phyloP scores from a whole-genome alignment of 148 eudicot species.

The Chenopodium berlandieri region DNA sequence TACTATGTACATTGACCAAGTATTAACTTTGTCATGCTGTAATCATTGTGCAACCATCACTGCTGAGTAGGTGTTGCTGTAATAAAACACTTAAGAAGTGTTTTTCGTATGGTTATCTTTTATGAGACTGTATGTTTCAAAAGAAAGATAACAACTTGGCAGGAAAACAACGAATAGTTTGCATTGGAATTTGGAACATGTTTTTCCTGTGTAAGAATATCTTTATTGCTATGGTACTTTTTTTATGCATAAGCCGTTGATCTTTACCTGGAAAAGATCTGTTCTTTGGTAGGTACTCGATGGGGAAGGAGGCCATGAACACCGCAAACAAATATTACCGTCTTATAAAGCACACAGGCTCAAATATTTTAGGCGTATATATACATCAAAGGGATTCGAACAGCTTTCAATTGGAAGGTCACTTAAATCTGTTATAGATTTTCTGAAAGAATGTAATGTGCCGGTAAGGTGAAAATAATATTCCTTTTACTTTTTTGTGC shows the following conservation, averaged over 20 bases:
- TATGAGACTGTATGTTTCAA: not conserved
- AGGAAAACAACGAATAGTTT: not conserved
- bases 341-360: slow-evolving; percentile 86
- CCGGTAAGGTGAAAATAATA: slow-evolving; percentile 48
- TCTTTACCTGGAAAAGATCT: not conserved
- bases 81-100: not conserved
- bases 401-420: slow-evolving; percentile 46
- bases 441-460: slow-evolving; percentile 62
- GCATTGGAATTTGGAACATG: not conserved
- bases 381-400: slow-evolving; percentile 28
- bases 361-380: slow-evolving; percentile 35
- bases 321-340: slow-evolving; percentile 68
- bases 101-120: not conserved
- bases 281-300: slow-evolving; percentile 61
- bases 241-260: not conserved
- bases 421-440: slow-evolving; percentile 48
- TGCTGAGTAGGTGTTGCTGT: not conserved
- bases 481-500: not conserved
- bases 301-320: slow-evolving; percentile 81
- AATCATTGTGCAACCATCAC: not conserved
- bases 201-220: not conserved
- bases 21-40: not conserved
- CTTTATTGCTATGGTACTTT: not conserved
- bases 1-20: not conserved
- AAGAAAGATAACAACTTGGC: not conserved